Conservation (phyloP, 441 rosid species). For the Kokia cookei region DNA sequence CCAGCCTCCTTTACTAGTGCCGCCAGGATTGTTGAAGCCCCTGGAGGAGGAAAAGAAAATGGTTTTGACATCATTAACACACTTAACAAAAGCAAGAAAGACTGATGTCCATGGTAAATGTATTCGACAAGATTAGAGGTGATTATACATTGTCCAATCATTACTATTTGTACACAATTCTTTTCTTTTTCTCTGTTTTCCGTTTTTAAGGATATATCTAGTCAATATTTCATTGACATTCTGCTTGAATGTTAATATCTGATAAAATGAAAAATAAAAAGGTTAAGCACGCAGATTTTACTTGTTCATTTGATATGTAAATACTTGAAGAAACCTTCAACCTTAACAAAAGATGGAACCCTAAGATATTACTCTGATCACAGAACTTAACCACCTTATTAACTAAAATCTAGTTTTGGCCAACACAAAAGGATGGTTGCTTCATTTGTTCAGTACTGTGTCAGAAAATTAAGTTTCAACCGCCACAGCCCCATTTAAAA, state of each 20-base stretch:
- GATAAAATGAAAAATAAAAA: neutral
- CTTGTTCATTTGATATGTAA: neutral
- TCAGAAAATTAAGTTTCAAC: neutral
- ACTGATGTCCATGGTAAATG: neutral
- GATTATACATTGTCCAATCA: neutral
- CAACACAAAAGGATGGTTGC: neutral
- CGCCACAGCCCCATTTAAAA: neutral
- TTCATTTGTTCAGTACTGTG: neutral
- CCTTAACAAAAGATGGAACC: neutral
- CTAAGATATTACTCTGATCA: neutral
- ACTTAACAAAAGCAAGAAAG: neutral
- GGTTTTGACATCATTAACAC: neutral
- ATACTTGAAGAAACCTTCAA: neutral
- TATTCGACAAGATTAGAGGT: neutral
- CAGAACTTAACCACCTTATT: neutral
- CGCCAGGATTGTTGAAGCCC: slow-evolving; percentile 31
- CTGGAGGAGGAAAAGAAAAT: slow-evolving; percentile 12
- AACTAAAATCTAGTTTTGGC: neutral
- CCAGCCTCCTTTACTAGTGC: slow-evolving; percentile 34
- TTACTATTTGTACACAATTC: neutral
- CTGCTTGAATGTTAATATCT: neutral
- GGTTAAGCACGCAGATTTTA: neutral
- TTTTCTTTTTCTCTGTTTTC: neutral
- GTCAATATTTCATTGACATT: neutral
- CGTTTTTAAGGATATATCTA: neutral